phyloP scores from a whole-genome alignment of 2,329 filamentous ascomycete species.

The Metarhizium robertsii region DNA sequence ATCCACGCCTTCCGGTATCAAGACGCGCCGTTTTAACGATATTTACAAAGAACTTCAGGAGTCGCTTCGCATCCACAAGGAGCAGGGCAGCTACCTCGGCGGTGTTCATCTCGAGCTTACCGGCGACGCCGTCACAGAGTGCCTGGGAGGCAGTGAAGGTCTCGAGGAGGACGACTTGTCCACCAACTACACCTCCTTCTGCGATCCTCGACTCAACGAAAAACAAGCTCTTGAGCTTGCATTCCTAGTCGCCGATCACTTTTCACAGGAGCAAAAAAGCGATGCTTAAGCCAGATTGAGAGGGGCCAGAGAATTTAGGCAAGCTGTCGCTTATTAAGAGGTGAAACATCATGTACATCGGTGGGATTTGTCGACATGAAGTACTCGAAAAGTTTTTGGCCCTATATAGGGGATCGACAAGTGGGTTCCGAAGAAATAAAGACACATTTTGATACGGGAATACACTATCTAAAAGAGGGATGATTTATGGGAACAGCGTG shows the following conservation, averaged over 20 bases:
- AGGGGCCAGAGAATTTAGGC: neutral
- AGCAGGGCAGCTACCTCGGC: slow-evolving; percentile 77
- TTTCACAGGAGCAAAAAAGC: slow-evolving; percentile 28
- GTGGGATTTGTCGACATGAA: too few relatives aligned
- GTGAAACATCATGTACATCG: too few relatives aligned
- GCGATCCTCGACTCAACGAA: slow-evolving; percentile 90
- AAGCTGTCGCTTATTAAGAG: too few relatives aligned
- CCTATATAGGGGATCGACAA: too few relatives aligned
- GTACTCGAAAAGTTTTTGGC: too few relatives aligned
- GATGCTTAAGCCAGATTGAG: neutral
- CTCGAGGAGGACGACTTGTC: slow-evolving; percentile 81
- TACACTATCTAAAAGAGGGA: too few relatives aligned
- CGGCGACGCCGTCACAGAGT: slow-evolving; percentile 93
- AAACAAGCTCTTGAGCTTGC: slow-evolving; percentile 95
- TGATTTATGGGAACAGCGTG: neutral
- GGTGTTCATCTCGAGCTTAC: slow-evolving; percentile 94
- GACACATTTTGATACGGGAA: too few relatives aligned
- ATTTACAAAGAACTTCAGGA: slow-evolving; percentile 82
- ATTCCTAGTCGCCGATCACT: slow-evolving; percentile 85
- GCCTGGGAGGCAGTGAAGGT: slow-evolving; percentile 79
- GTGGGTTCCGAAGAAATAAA: too few relatives aligned
- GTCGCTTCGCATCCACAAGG: slow-evolving; percentile 75
- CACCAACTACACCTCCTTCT: slow-evolving; percentile 91
- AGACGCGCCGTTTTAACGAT: slow-evolving; percentile 84
- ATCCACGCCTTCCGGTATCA: slow-evolving; percentile 66